phyloP scores from a whole-genome alignment of 2,329 filamentous ascomycete genomes.

The Cladosporium sp. region DNA sequence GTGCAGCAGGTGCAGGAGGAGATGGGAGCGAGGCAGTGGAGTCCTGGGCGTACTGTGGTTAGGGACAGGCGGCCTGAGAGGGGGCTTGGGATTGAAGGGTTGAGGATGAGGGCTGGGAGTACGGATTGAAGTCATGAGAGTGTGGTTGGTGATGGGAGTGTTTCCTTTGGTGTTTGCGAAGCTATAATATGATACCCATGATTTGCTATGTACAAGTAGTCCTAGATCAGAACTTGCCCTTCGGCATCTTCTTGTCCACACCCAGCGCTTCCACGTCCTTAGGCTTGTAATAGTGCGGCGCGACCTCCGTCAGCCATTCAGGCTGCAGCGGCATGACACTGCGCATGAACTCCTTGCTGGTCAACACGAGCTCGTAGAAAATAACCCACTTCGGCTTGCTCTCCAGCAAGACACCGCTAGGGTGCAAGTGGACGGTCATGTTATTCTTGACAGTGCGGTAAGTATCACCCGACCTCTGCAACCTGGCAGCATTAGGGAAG shows the following conservation, averaged over 20 bases:
- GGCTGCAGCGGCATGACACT: constrained; percentile 81
- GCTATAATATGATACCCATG: constrained; percentile 15
- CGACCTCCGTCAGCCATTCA: constrained; percentile 83
- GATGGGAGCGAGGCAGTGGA: constrained; percentile 13
- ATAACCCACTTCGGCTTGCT: constrained; percentile 82
- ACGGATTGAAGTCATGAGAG: constrained; percentile 6
- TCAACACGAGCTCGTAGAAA: constrained; percentile 81
- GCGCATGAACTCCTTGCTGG: constrained; percentile 90
- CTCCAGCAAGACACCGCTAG: constrained; percentile 77
- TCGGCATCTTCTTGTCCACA: constrained; percentile 71
- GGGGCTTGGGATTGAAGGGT: constrained; percentile 13
- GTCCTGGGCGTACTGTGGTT: constrained; percentile 14
- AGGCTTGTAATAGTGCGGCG: constrained; percentile 92
- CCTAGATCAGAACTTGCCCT: constrained; percentile 38
- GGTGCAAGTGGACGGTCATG: constrained; percentile 87
- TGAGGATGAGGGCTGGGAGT: constrained; percentile 18
- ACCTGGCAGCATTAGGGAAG: constrained; percentile 85
- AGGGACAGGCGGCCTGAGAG: constrained; percentile 9
- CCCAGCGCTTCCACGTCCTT: constrained; percentile 82
- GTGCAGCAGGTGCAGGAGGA: constrained; percentile 2
- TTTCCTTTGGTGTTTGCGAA: neutral
- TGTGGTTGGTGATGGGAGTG: neutral
- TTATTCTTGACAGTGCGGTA: constrained; percentile 93
- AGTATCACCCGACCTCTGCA: constrained; percentile 80
- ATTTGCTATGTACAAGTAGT: neutral